phyloP scores from a whole-genome alignment of 106 monocot genomes.

The Agapanthus africanus region DNA sequence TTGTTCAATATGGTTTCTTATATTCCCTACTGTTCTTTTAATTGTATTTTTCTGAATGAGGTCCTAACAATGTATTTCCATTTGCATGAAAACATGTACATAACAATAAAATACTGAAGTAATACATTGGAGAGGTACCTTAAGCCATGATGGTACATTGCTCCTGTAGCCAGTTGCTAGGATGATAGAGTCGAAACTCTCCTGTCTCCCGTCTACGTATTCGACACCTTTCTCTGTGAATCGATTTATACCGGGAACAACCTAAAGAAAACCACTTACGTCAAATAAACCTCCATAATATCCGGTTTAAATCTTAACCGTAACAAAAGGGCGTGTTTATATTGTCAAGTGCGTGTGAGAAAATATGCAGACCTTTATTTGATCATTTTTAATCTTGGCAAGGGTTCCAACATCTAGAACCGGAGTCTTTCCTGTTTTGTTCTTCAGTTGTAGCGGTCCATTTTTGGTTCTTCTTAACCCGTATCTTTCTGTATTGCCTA shows the following conservation, averaged over 20 bases:
- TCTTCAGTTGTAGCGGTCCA: constrained; percentile 61
- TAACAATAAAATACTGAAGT: too few species aligned
- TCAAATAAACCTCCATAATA: too few species aligned
- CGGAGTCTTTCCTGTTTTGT: constrained; percentile 62
- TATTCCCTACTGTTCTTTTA: too few species aligned
- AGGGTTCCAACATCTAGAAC: constrained; percentile 69
- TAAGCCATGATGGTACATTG: constrained; percentile 82
- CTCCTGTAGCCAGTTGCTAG: constrained; percentile 81
- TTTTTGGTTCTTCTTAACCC: constrained; percentile 53
- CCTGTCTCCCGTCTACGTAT: constrained; percentile 46
- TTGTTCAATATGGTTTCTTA: too few species aligned
- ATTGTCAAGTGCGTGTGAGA: too few species aligned
- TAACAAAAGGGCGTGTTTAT: too few species aligned
- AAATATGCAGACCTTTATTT: constrained; percentile 62
- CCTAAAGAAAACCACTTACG: too few species aligned
- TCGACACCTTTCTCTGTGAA: constrained; percentile 52
- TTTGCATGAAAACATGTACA: too few species aligned
- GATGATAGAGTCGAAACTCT: constrained; percentile 60
- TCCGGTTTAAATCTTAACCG: too few species aligned
- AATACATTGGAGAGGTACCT: too few species aligned
- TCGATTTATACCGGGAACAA: constrained; percentile 43
- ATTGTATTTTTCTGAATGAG: too few species aligned
- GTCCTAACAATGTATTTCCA: too few species aligned
- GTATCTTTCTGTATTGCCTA: constrained; percentile 46
- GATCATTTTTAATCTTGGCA: constrained; percentile 37